Conservation (phyloP, 225 moss, liverwort and hornwort genomes). For the Physcomitrellopsis africana region DNA sequence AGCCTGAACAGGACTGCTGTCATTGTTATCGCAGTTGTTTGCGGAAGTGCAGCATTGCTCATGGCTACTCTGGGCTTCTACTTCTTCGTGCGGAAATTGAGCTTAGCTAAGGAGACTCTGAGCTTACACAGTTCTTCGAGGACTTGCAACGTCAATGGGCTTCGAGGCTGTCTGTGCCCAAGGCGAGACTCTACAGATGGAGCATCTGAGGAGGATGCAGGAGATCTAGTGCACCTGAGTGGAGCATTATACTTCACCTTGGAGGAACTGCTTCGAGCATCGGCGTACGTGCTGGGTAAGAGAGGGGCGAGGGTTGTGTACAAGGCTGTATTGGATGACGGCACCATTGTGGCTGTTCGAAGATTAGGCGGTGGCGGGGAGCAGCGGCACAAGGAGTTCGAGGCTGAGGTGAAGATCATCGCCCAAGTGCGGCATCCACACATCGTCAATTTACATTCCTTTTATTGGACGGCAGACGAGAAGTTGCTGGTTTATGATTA, state of each 20-base stretch:
- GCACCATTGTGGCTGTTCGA: constrained; percentile 68
- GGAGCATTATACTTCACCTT: constrained; percentile 47
- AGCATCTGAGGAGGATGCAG: constrained; percentile 29
- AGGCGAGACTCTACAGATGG: constrained; percentile 42
- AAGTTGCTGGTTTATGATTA: constrained; percentile 65
- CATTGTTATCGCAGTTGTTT: constrained; percentile 33
- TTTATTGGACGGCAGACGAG: constrained; percentile 52
- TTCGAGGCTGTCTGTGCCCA: constrained; percentile 51
- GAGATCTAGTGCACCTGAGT: constrained; percentile 53
- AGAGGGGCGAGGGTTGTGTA: constrained; percentile 78
- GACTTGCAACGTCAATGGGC: constrained; percentile 28
- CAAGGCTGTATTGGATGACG: constrained; percentile 69
- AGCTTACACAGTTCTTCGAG: constrained; percentile 19
- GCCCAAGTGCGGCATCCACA: constrained; percentile 67
- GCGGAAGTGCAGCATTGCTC: constrained; percentile 27
- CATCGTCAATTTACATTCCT: constrained; percentile 51
- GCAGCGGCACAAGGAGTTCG: constrained; percentile 48
- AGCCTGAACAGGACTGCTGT: constrained; percentile 31
- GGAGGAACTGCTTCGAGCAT: constrained; percentile 65
- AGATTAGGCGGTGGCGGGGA: constrained; percentile 57
- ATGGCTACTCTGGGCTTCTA: constrained; percentile 40
- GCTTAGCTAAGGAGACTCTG: constrained; percentile 22
- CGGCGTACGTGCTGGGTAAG: constrained; percentile 70
- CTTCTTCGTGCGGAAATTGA: constrained; percentile 41
- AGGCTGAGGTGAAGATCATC: constrained; percentile 54